Base-by-base conservation (phyloP, 768 basidiomycete genomes). In the Boletellus ananas region DNA sequence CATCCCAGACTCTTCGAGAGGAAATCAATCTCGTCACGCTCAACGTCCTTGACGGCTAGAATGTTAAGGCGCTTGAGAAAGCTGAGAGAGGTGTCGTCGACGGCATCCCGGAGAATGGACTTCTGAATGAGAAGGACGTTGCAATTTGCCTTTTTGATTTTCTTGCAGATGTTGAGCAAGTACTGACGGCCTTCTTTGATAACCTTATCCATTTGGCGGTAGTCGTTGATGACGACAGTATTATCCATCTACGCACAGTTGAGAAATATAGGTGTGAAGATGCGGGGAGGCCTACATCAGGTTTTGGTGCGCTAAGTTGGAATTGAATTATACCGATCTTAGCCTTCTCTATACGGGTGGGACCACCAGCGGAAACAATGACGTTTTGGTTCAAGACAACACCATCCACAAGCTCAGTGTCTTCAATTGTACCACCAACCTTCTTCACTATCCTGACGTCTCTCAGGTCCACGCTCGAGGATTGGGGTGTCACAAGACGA, bases 151-250 rank as follows among this genome's bases (percentile, higher is more conserved):
- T 96, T 97, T 71, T 98, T 99, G 72, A 99, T 98, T 72, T 94
- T 94, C 73, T 98, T 98, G 84, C 92, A 95, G 47, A 98, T 82
- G 68, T 94, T 97, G 62, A 99, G 84, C 50, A 99, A 80, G 69
- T 99, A 98, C 70, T 94, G 91, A 40, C 96, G 88, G 50, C 95
- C 95, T 71, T 99, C 96, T 71, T 99, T 98, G 72, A 99, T 87
- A 51, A 98, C 94, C 70, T 97, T 96, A 79, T 98, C 96, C 95
- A 99, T 98, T 69, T 97, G 96, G 16, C 96, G 87, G 73, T 99
- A 99, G 72, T 99, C 95, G 56, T 95, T 98, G 60, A 99, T 97
- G 45, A 98, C 88, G 38, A 99, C 94, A 5, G 95, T 97, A 75
- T 99, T 98, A 71, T 99, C 96, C 95, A 99, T 99, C 94, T 97